Percentiles rank a stretch among this genome's conserved stretches.
Conservation (phyloP, 2,329 filamentous ascomycete species). For the Arthrobotrys entomopaga region DNA sequence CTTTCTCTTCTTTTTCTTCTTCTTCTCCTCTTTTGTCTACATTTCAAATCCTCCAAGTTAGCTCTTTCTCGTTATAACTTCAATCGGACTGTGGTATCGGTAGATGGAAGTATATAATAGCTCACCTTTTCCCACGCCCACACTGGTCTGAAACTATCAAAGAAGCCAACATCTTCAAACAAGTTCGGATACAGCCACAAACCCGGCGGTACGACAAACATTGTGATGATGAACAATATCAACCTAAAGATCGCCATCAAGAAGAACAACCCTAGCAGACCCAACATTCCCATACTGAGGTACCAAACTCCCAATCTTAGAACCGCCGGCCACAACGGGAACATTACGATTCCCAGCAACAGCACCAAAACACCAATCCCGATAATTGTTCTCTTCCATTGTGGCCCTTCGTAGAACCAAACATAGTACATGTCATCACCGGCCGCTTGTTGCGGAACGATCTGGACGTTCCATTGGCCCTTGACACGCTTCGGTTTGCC, state of each 20-base stretch:
- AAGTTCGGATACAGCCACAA: constrained; percentile 98
- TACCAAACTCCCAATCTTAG: constrained; percentile 96
- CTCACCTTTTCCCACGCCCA: constrained; percentile 98
- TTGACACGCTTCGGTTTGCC: constrained; percentile 88
- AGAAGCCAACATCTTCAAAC: constrained; percentile 98
- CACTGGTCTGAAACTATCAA: constrained; percentile 93
- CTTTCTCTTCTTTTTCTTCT: constrained; percentile 55
- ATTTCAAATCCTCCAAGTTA: background rate
- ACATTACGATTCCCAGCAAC: constrained; percentile 90
- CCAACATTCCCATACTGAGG: constrained; percentile 90
- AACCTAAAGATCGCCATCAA: constrained; percentile 96
- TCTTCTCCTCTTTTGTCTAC: constrained; percentile 53
- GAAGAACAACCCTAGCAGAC: constrained; percentile 91
- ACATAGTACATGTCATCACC: constrained; percentile 90
- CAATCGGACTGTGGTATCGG: background rate
- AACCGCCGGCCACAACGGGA: constrained; percentile 93
- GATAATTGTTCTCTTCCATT: constrained; percentile 93
- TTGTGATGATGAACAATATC: constrained; percentile 91
- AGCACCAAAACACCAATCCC: constrained; percentile 81
- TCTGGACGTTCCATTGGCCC: constrained; percentile 93
- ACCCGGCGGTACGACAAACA: constrained; percentile 83
- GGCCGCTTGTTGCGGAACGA: constrained; percentile 94
- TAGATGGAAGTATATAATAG: background rate
- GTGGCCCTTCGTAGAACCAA: constrained; percentile 94
- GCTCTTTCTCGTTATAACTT: background rate